phyloP scores from a whole-genome alignment of 2,329 filamentous ascomycete species.

The Ascochyta fabae region DNA sequence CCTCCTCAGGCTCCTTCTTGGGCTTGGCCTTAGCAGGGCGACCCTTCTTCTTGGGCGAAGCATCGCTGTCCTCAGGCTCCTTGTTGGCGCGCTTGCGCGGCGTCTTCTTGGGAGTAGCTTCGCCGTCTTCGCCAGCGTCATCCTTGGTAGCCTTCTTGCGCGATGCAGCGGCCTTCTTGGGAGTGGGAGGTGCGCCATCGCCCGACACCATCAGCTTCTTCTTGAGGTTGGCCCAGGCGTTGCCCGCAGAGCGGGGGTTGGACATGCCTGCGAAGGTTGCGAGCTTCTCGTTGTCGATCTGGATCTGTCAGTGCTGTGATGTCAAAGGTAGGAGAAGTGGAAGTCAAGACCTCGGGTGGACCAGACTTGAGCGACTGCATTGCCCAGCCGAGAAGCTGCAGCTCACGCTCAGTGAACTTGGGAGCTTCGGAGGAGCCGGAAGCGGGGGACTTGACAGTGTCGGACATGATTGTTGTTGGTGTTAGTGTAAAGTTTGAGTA shows the following conservation, averaged over 20 bases:
- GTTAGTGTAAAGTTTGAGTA: not conserved
- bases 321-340: not conserved
- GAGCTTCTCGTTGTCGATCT: conserved; percentile 50
- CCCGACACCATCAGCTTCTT: conserved; percentile 34
- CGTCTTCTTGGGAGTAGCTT: conserved; percentile 34
- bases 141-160: conserved; percentile 30
- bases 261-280: conserved; percentile 45
- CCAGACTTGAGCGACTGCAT: conserved; percentile 49
- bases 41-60: conserved; percentile 43
- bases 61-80: conserved; percentile 34
- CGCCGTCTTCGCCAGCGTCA: conserved; percentile 20
- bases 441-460: conserved; percentile 20
- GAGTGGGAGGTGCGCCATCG: conserved; percentile 23
- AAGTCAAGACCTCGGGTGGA: conserved; percentile 39
- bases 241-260: conserved; percentile 47
- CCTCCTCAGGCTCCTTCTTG: conserved; percentile 30
- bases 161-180: conserved; percentile 23
- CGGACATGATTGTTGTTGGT: conserved; percentile 34
- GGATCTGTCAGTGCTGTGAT: conserved; percentile 7
- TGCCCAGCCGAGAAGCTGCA: conserved; percentile 44
- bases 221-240: conserved; percentile 48
- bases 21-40: conserved; percentile 27
- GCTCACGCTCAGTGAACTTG: conserved; percentile 45
- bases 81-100: conserved; percentile 43
- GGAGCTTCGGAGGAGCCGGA: conserved; percentile 11